Base-by-base conservation (phyloP, 179 eudicot genomes). In the Spergularia azorica region DNA sequence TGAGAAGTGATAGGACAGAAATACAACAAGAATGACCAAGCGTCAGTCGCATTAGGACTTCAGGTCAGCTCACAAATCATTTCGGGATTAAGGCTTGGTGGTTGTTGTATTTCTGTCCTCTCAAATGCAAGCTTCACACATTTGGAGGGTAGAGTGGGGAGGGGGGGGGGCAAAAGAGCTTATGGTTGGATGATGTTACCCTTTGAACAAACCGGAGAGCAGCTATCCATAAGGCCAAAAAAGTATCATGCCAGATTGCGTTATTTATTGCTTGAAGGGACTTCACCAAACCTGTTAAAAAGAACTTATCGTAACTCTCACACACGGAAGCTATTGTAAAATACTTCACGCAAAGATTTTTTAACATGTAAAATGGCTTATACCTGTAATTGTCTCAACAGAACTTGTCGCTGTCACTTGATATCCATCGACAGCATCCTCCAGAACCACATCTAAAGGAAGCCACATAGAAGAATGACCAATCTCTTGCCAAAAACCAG, bases 181-280 rank as follows among this genome's bases (percentile, higher is more conserved):
- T 15, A 67, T 46, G 52, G 65, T 26, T 21, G 75, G 39, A 54
- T 11, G 50, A 72, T 73, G 92, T 73, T 78, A 95, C 99, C 91
- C 99, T 87, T 86, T 93, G 98, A 84, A 95, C 96, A 61, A 93
- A 90, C 67, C 97, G 92, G 39, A 95, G 90, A 83, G 97, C 94
- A 76, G 98, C 91, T 86, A 91, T 88, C 99, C 98, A 95, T 81
- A 94, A 89, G 63, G 94, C 96, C 77, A 95, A 82, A 81, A 95
- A 95, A 62, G 88, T 86, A 77, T 93, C 96, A 78, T 91, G 90
- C 99, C 99, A 95, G 72, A 87, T 81, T 59, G 90, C 84, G 36
- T 88, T 82, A 83, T 91, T 94, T 67, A 90, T 82, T 79, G 97
- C 97, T 84, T 88, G 89, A 73, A 95, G 96, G 63, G 89, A 84